Evolutionary conservation across 2,329 filamentous ascomycete species (phyloP).

Genomic region (Cercospora sp.): DNA sequence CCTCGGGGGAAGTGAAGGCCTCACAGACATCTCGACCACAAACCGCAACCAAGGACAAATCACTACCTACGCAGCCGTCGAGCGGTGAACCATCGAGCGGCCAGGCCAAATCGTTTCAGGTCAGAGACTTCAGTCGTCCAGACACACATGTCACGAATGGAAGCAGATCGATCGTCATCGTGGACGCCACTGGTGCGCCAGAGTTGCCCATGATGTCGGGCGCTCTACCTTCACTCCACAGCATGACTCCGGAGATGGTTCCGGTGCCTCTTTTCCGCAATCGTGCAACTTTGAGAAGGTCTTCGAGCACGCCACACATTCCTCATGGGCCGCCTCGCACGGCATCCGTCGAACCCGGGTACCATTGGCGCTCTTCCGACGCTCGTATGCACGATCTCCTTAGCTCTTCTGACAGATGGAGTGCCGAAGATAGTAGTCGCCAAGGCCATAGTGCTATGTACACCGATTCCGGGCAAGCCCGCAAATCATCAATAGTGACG

Average conservation of each 20-base stretch:
- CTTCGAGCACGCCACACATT: background rate
- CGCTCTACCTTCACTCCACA: slow-evolving; percentile 32
- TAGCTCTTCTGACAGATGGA: slow-evolving; percentile 29
- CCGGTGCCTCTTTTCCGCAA: slow-evolving; percentile 32
- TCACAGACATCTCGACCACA: slow-evolving; percentile 20
- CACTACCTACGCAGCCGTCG: slow-evolving; percentile 3
- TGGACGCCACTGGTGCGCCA: slow-evolving; percentile 67
- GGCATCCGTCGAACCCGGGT: slow-evolving; percentile 11
- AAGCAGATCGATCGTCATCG: slow-evolving; percentile 89
- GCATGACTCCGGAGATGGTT: slow-evolving; percentile 32
- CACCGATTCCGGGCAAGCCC: slow-evolving; percentile 13
- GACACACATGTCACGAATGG: slow-evolving; percentile 67
- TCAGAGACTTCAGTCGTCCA: slow-evolving; percentile 25
- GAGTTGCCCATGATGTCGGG: slow-evolving; percentile 29
- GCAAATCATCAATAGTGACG: slow-evolving; percentile 46
- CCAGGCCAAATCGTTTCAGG: slow-evolving; percentile 19
- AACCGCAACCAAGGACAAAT: slow-evolving; percentile 19
- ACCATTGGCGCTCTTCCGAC: slow-evolving; percentile 21
- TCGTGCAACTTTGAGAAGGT: slow-evolving; percentile 8
- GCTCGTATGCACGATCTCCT: slow-evolving; percentile 34
- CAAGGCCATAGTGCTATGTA: slow-evolving; percentile 9
- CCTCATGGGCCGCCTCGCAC: slow-evolving; percentile 17
- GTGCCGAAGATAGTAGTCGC: slow-evolving; percentile 12
- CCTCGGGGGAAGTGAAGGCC: background rate
- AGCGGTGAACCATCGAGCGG: slow-evolving; percentile 2